Conservation (phyloP, 2,329 filamentous ascomycete genomes). For the Trichoderma polysporum region DNA sequence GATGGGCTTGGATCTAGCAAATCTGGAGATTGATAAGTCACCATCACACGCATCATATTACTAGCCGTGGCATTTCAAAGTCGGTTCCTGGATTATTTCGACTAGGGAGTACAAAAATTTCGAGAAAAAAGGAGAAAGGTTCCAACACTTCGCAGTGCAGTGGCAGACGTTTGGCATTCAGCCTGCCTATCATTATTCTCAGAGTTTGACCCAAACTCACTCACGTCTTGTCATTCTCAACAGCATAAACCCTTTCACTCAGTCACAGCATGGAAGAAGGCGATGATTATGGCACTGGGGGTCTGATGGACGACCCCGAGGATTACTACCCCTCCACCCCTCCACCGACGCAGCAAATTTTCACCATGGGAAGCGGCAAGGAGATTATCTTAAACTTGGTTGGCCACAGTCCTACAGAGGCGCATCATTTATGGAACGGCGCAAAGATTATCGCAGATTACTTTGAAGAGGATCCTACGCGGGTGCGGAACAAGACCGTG, state of each 20-base stretch:
- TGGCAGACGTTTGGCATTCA: neutral
- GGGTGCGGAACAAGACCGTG: slow-evolving; percentile 68
- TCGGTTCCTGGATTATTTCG: no score
- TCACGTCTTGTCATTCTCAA: neutral
- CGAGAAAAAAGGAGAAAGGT: neutral
- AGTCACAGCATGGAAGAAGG: slow-evolving; percentile 34
- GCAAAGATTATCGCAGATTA: slow-evolving; percentile 74
- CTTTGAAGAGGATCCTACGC: slow-evolving; percentile 66
- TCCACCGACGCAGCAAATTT: slow-evolving; percentile 69
- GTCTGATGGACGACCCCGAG: slow-evolving; percentile 76
- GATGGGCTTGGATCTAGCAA: neutral
- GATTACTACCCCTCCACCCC: slow-evolving; percentile 79
- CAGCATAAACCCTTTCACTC: neutral
- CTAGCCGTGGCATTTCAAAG: neutral
- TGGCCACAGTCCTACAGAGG: slow-evolving; percentile 85
- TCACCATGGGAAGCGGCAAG: slow-evolving; percentile 66
- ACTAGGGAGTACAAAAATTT: neutral
- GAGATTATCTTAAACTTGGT: slow-evolving; percentile 73
- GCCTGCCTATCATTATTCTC: neutral
- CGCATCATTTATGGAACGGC: slow-evolving; percentile 89
- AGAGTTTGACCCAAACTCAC: neutral
- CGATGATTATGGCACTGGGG: slow-evolving; percentile 40
- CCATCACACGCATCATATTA: neutral
- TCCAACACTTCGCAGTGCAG: neutral
- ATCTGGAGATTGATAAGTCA: neutral